Base-by-base conservation (phyloP, 2,329 filamentous ascomycete genomes). In the Sodiomyces alkalinus region DNA sequence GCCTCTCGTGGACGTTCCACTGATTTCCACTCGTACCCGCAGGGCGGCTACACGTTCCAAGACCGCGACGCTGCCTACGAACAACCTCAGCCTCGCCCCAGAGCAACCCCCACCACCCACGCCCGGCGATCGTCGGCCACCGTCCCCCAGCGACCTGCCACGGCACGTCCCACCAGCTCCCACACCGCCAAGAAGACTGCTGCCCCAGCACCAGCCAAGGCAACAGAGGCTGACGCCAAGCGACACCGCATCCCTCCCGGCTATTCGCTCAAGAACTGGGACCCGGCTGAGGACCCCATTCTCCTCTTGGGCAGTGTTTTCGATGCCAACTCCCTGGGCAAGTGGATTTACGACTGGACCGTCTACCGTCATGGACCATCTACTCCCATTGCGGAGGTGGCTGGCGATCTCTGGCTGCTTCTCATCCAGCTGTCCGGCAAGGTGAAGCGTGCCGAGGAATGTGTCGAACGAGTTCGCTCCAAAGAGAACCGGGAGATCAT, bases 261-360 rank as follows among this genome's bases (percentile, higher is more conserved):
- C 37, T 98, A 92, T 60, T 92, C 83, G 16, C 74, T 87, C 49
- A 96, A 96, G 67, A 92, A 96, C 61, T 96, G 90, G 90, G 90
- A 98, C 50, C 87, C 87, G 1, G 75, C 73, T 17, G 87, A 96
- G 60, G 75, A 85, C 41, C 90, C 90, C 28, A 94, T 98, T 49
- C 76, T 94, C 48, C 70, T 98, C 16, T 68, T 96, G 14, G 90
- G 90, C 28, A 92, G 82, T 48, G 90, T 96, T 32, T 96, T 96
- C 47, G 90, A 96, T 49, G 82, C 87, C 47, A 94, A 96, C 66
- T 93, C 83, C 16, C 68, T 98, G 17, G 90, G 90, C 46, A 94
- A 94, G 58, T 98, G 90, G 90, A 92, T 98, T 47, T 98, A 93
- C 56, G 90, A 96, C 64, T 98, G 90, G 90, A 94, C 90, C 12